Evolutionary conservation across 2,329 filamentous ascomycete genomes (phyloP).

Genomic region (Aspergillus quadrilineatus): DNA sequence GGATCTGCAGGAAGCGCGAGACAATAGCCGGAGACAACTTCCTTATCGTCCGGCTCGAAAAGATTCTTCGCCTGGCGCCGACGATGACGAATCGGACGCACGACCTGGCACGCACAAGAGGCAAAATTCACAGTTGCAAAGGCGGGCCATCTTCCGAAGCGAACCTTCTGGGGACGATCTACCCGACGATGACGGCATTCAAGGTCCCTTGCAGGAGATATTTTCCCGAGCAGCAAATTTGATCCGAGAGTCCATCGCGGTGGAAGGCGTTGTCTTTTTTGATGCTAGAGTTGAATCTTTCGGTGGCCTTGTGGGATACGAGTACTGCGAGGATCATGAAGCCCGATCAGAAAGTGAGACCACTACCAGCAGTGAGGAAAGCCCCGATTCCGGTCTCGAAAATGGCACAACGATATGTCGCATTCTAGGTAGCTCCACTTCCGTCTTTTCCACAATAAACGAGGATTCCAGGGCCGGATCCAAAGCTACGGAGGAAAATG

Average conservation of each 20-base stretch:
- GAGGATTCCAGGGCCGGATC: conserved; percentile 4
- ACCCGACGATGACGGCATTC: conserved; percentile 9
- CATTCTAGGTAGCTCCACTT: conserved; percentile 23
- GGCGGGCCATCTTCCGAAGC: background rate
- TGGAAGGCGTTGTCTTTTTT: conserved; percentile 41
- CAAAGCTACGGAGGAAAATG: background rate
- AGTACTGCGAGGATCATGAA: background rate
- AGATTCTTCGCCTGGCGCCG: background rate
- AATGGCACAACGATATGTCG: background rate
- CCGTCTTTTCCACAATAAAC: conserved; percentile 19
- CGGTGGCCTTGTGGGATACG: conserved; percentile 17
- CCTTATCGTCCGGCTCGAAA: background rate
- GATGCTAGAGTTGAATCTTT: conserved; percentile 21
- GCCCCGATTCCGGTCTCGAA: conserved; percentile 18
- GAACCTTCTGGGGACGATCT: background rate
- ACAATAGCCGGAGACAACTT: background rate
- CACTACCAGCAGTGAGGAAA: conserved; percentile 20
- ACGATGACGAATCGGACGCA: background rate
- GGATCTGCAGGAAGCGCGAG: conserved; percentile 14
- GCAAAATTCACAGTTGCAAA: background rate
- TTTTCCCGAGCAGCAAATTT: conserved; percentile 49
- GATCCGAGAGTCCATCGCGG: conserved; percentile 44
- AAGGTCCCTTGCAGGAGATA: conserved; percentile 24
- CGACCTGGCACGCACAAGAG: background rate
- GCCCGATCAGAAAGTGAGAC: background rate